Evolutionary conservation across 805 yeast genomes (phyloP), one percentile per base, ranked within the genome.

Genomic region (Tetrapisispora phaffii): DNA sequence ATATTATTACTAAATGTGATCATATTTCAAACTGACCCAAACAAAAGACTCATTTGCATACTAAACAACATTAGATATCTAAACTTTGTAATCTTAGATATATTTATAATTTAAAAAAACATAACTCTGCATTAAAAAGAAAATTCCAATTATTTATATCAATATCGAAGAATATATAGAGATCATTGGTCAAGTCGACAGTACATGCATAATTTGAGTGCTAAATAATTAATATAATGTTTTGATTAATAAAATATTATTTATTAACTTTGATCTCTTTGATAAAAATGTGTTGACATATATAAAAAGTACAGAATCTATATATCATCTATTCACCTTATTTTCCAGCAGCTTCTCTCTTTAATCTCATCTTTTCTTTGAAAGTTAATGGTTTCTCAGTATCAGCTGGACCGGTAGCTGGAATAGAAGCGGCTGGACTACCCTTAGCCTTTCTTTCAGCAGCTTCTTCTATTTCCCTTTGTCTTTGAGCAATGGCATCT

Each of bases 381-480:
- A 47, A 33, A 16, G 46, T 38, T 21, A 44, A 20, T 23, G 42
- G 42, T 20, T 29, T 20, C 16, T 24, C 34, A 13, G 42, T 2
- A 24, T 37, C 39, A 41, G 29, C 42, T 7, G 59, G 41, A 16
- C 59, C 47, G 21, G 59, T 40, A 31, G 55, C 51, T 39, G 59
- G 51, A 20, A 56, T 51, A 19, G 61, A 51, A 17, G 57, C 46
- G 12, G 48, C 43, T 7, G 38, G 17, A 35, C 24, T 32, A 24
- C 40, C 28, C 17, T 40, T 23, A 13, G 47, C 44, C 23, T 44
- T 50, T 41, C 46, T 52, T 47, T 60, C 61, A 22, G 61, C 58
- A 28, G 59, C 63, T 28, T 51, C 69, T 49, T 71, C 74, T 45
- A 59, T 56, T 47, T 63, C 71, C 61, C 71, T 66, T 58, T 69